Evolutionary conservation across 495 filamentous ascomycete genomes (phyloP), one percentile per base, ranked within the genome.

Genomic region (Tuber magnatum): DNA sequence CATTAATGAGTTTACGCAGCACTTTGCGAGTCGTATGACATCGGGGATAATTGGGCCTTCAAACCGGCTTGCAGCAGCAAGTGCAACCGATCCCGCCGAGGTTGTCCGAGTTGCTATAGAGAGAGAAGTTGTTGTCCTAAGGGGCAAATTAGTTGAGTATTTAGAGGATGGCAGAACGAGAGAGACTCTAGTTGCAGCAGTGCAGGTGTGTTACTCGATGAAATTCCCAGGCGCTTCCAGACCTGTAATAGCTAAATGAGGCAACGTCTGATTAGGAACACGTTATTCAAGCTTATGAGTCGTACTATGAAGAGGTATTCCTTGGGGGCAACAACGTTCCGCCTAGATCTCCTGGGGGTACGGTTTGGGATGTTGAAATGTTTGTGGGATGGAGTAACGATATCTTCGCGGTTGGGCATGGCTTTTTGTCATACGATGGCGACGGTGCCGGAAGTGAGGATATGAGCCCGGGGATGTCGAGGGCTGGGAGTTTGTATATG

Each of bases 291-390:
- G 86, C 86, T 24, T 91, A 91, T 73, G 88, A 90, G 76, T 85
- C 85, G 8, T 91, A 90, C 80, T 88, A 88, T 70, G 87, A 87
- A 10, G 76, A 79, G 51, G 75, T 81, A 5, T 76, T 82, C 14
- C 69, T 76, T 24, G 73, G 77, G 16, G 78, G 70, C 38, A 80
- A 51, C 16, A 73, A 72, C 65, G 72, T 68, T 48, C 80, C 76
- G 10, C 51, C 51, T 14, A 61, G n/a, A 28, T 68, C 72, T 16
- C 80, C 74, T 40, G 65, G 75, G 46, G 77, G 69, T 70, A 87
- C 85, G 38, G 84, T 88, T n/a, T 90, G 88, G 89, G 88, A 90
- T 82, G 83, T 87, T n/a, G 88, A 90, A 77, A 89, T 85, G 20
- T 91, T 91, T 82, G 85, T 83, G 2, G 86, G 87, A 74, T 91